Base-by-base conservation (phyloP, 2,329 filamentous ascomycete species). In the Trichoderma guizhouense region DNA sequence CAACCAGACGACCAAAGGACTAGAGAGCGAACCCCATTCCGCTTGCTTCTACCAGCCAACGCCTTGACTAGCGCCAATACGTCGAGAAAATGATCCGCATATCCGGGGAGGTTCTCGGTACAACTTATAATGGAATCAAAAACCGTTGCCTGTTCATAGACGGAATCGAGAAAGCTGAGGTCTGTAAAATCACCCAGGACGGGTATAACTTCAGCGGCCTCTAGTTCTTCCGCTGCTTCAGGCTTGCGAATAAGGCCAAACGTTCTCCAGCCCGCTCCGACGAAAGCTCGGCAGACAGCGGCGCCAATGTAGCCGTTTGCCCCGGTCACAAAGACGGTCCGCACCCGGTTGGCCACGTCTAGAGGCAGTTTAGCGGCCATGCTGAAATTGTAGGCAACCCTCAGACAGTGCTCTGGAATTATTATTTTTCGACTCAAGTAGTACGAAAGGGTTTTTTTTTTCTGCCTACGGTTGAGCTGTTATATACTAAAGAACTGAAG, bases 291-390 rank as follows among this genome's bases (percentile, higher is more conserved):
- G 66, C 81, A 80, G 0, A 86, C 83, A 0, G 84, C 83, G 26
- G 77, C 80, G 43, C 85, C 85, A 53, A 86, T 83, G 75, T 85
- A 86, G 11, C 84, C 85, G 66, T 85, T 85, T 14, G 84, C 84
- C 9, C 84, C 85, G 3, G 82, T 85, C 28, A 86, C 80, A 7
- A 86, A 78, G n/a, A 82, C 84, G 1, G 79, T 81, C 18, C 61
- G 61, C 6, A 18, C 36, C 39, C 18, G 61, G 24, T 39, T 21
- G 11, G 39, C 5, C 32, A 14, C 2, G 18, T 8, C 24, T 21
- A 28, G 3, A 32, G 28, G 61, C 39, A 30, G 15, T 64, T 51
- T 21, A 47, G 9, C 14, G 39, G 39, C 26, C 36, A 63, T 63
- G 12, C 11, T 34, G 58, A 61, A 32, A 32, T 58, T 30, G 28